These are phyloP conservation scores for Passiflora organensis DNA, from an alignment of 345 rosid species.

Conservation along the genomic window DNA sequence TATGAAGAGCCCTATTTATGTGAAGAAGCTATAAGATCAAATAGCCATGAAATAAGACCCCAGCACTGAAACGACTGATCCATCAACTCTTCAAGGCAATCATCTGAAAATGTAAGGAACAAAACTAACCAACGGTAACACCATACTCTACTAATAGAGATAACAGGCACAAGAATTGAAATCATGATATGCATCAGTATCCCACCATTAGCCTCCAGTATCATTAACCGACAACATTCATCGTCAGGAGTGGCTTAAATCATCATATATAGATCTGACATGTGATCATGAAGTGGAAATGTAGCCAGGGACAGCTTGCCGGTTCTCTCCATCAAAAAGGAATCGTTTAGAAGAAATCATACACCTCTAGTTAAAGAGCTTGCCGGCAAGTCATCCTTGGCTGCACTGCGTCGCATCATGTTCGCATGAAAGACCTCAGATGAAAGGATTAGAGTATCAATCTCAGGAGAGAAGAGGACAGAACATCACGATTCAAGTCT, in stretches of 20 bases:
- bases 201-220: not conserved
- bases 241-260: not conserved
- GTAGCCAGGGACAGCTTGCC: constrained; percentile 50
- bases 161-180: not conserved
- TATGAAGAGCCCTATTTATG: no score
- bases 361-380: not conserved
- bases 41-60: no score
- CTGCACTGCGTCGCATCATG: constrained; percentile 32
- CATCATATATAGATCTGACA: constrained; percentile 35
- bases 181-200: not conserved
- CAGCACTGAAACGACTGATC: no score
- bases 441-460: constrained; percentile 5
- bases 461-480: not conserved
- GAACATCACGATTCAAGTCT: not conserved
- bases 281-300: constrained; percentile 22
- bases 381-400: constrained; percentile 56
- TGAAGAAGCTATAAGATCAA: no score
- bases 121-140: not conserved
- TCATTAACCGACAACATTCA: not conserved
- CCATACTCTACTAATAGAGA: no score
- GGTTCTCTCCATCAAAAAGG: not conserved
- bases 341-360: no score
- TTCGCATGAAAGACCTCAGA: constrained; percentile 33
- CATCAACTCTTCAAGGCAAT: no score
- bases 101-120: not conserved